phyloP scores from a whole-genome alignment of 192 early-diverging fungal genomes.

The Podochytrium sp. region DNA sequence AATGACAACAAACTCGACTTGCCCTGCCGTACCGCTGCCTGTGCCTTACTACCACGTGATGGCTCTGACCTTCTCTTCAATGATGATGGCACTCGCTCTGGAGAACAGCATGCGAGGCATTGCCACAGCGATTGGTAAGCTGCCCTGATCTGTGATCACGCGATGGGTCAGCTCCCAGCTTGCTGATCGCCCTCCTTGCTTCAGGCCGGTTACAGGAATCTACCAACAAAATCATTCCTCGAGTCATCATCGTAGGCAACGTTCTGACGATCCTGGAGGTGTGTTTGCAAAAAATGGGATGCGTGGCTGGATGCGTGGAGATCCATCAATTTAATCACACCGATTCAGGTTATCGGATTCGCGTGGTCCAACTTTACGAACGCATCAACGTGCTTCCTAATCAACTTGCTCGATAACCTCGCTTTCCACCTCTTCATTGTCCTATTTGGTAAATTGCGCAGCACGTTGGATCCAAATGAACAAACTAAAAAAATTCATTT shows the following conservation, averaged over 20 bases:
- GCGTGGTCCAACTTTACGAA: neutral
- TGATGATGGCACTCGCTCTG: constrained; percentile 7
- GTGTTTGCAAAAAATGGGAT: too few species aligned
- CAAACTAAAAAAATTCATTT: too few species aligned
- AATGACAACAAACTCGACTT: too few species aligned
- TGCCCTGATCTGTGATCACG: too few species aligned
- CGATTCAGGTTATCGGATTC: neutral
- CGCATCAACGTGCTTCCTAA: neutral
- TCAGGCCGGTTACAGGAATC: neutral
- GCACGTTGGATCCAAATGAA: neutral
- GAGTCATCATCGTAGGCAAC: neutral
- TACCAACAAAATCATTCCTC: neutral
- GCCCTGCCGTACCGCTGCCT: too few species aligned
- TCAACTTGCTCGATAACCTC: constrained; percentile 1
- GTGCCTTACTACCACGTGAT: too few species aligned
- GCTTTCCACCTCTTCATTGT: constrained; percentile 3
- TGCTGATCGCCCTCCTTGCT: too few species aligned
- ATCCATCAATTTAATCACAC: neutral
- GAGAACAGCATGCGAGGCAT: constrained; percentile 19
- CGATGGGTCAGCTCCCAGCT: too few species aligned
- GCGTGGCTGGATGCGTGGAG: too few species aligned
- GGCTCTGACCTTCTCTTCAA: neutral
- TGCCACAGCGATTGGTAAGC: neutral
- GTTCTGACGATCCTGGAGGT: neutral
- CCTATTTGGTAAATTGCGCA: constrained; percentile 4